Percentiles rank a stretch among this genome's conserved stretches.
These are phyloP conservation scores for Cercospora janseana DNA, from an alignment of 2,329 filamentous ascomycete species.

Conservation along the genomic window DNA sequence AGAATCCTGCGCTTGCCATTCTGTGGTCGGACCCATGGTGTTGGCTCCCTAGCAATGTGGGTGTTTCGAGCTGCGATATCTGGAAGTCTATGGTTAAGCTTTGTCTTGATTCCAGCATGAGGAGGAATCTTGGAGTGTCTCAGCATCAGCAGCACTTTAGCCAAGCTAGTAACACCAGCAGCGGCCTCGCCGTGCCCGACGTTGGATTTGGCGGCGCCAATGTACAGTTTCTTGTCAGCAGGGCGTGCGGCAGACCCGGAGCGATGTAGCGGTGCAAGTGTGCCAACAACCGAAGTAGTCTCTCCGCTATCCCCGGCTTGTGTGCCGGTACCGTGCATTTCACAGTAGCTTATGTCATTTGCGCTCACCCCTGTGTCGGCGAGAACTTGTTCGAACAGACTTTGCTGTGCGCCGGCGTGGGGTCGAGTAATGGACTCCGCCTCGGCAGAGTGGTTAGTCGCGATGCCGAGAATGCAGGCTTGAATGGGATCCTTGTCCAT, in stretches of 20 bases:
- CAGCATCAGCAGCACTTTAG: slow-evolving; percentile 66
- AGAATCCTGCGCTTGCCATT: slow-evolving; percentile 42
- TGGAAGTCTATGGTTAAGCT: slow-evolving; percentile 61
- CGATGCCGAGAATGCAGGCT: slow-evolving; percentile 69
- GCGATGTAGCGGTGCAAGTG: slow-evolving; percentile 57
- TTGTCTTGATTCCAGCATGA: slow-evolving; percentile 65
- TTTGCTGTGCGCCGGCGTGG: slow-evolving; percentile 71
- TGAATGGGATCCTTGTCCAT: slow-evolving; percentile 69
- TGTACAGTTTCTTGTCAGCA: slow-evolving; percentile 41
- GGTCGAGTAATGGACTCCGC: slow-evolving; percentile 81
- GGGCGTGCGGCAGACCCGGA: slow-evolving; percentile 50
- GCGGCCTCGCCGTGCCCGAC: slow-evolving; percentile 55
- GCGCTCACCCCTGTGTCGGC: slow-evolving; percentile 71
- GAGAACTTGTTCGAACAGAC: slow-evolving; percentile 67
- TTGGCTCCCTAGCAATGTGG: slow-evolving; percentile 54
- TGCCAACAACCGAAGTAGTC: slow-evolving; percentile 70
- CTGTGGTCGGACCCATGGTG: slow-evolving; percentile 35
- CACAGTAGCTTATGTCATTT: slow-evolving; percentile 74
- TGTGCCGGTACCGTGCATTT: slow-evolving; percentile 87
- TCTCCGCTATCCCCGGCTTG: slow-evolving; percentile 81
- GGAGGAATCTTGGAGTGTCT: slow-evolving; percentile 63
- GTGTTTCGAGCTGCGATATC: slow-evolving; percentile 58
- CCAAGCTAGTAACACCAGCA: slow-evolving; percentile 56
- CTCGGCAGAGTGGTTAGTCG: slow-evolving; percentile 79
- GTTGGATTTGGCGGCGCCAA: slow-evolving; percentile 56